Conservation (phyloP, 192 early-diverging fungal genomes). For the Rhizophagus clarus region DNA sequence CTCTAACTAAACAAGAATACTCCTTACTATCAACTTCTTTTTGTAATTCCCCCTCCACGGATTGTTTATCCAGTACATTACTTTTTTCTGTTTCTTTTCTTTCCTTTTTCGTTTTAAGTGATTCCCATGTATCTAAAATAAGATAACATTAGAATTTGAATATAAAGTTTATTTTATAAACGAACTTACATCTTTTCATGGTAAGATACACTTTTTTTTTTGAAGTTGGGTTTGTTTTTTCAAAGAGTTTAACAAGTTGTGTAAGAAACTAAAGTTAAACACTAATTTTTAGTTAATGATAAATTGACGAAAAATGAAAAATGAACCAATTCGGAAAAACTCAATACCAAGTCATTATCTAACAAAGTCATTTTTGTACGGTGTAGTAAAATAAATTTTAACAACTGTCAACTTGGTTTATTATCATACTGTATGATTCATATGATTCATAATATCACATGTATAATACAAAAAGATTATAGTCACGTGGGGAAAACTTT, state of each 20-base stretch:
- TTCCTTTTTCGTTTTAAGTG: background rate
- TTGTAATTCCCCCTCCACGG: constrained; percentile 5
- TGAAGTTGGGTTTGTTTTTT: constrained; percentile 37
- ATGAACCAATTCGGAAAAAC: background rate
- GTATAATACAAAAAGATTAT: too few relatives aligned
- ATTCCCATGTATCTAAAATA: constrained; percentile 15
- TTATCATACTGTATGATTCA: too few relatives aligned
- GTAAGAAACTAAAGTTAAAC: constrained; percentile 43
- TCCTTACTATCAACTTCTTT: constrained; percentile 32
- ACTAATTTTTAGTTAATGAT: background rate
- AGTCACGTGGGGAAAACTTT: too few relatives aligned
- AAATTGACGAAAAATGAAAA: background rate
- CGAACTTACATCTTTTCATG: constrained; percentile 48
- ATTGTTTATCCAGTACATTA: constrained; percentile 1
- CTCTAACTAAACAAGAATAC: constrained; percentile 45
- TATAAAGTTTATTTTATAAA: background rate
- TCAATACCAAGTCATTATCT: constrained; percentile 23
- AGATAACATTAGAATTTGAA: background rate
- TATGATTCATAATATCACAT: too few relatives aligned
- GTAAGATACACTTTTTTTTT: constrained; percentile 47
- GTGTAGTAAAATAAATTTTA: too few relatives aligned
- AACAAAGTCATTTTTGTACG: constrained; percentile 22
- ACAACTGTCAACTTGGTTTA: too few relatives aligned
- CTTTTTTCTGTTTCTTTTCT: constrained; percentile 31
- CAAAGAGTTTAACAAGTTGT: constrained; percentile 38